Evolutionary conservation across 73 alveolate species (phyloP), one percentile per base, ranked within the genome.

Genomic region (Tetrahymena elliotti): DNA sequence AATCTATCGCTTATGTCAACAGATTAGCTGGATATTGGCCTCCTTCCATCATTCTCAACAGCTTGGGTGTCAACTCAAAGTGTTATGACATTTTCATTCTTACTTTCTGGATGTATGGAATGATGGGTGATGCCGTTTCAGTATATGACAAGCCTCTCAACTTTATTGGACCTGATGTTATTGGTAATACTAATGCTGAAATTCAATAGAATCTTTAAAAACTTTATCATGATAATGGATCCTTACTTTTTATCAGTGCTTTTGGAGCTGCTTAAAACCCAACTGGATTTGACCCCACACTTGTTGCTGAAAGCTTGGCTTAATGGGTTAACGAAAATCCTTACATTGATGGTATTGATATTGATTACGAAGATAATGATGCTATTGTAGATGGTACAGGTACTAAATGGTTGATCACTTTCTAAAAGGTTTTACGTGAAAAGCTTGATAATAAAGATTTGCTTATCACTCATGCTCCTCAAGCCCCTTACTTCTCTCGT

Each of bases 21-120:
- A 68, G 88, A 68, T 68, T 68, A 68, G 88, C 88, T 68, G 88
- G 88, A 68, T 68, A 68, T 36, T 68, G 88, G 88, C 88, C 88
- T 31, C 88, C 88, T 68, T 68, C 16, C 16, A 10, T 68, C 36
- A 68, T 68, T 10, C 88, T 68, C n/a, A 68, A 68, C 88, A 68
- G 88, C 36, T 68, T 68, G 88, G 88, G 88, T 27, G 88, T 68
- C 36, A 24, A n/a, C 36, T 68, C 88, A 22, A 68, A 68, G n/a
- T 68, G 88, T n/a, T 68, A 68, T 68, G 88, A 68, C 10, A 31
- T 68, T 31, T 68, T 68, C 22, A 68, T 68, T 18, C 88, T 68
- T 68, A 68, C 88, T 31, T 68, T 68, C 88, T 68, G 88, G 88
- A 68, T 68, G 88, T 68, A 68, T 31, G 88, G 88, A 4, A 68